These are phyloP conservation scores for Ophiostoma quercus DNA, from an alignment of 2,329 filamentous ascomycete genomes.

Conservation along the genomic window DNA sequence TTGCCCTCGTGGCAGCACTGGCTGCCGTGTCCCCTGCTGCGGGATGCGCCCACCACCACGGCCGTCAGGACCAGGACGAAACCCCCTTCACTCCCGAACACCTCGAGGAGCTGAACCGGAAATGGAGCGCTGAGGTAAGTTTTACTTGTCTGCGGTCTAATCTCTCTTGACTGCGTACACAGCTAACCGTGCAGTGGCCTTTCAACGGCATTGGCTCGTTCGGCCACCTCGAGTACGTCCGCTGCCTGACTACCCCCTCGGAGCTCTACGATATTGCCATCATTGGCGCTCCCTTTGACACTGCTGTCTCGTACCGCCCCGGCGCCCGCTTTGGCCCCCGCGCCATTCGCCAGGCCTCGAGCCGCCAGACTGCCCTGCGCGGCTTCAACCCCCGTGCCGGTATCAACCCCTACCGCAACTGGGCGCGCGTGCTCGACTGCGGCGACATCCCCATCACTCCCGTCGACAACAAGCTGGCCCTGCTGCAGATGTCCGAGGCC, in stretches of 20 bases:
- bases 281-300: slow-evolving; percentile 69
- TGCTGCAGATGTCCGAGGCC: slow-evolving; percentile 77
- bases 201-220: slow-evolving; percentile 73
- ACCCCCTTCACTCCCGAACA: slow-evolving; percentile 48
- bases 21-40: slow-evolving; percentile 19
- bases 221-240: slow-evolving; percentile 63
- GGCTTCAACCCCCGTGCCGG: slow-evolving; percentile 77
- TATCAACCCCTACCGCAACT: slow-evolving; percentile 77
- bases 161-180: too few species aligned
- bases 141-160: not conserved
- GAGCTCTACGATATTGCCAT: slow-evolving; percentile 66
- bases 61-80: slow-evolving; percentile 35
- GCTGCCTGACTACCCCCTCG: slow-evolving; percentile 61
- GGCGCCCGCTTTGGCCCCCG: slow-evolving; percentile 80
- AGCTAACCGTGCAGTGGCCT: slow-evolving; percentile 42
- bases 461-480: slow-evolving; percentile 76
- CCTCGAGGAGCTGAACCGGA: slow-evolving; percentile 48
- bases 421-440: slow-evolving; percentile 78
- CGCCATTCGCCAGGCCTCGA: slow-evolving; percentile 77
- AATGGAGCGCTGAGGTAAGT: slow-evolving; percentile 55
- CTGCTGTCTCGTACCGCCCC: slow-evolving; percentile 64
- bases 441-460: slow-evolving; percentile 85
- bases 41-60: slow-evolving; percentile 27
- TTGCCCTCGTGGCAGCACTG: slow-evolving; percentile 21
- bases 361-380: slow-evolving; percentile 72